Percentiles rank a stretch among this genome's conserved stretches.
These are phyloP conservation scores for Basipetospora chlamydospora DNA, from an alignment of 2,329 filamentous ascomycete genomes.

Conservation along the genomic window DNA sequence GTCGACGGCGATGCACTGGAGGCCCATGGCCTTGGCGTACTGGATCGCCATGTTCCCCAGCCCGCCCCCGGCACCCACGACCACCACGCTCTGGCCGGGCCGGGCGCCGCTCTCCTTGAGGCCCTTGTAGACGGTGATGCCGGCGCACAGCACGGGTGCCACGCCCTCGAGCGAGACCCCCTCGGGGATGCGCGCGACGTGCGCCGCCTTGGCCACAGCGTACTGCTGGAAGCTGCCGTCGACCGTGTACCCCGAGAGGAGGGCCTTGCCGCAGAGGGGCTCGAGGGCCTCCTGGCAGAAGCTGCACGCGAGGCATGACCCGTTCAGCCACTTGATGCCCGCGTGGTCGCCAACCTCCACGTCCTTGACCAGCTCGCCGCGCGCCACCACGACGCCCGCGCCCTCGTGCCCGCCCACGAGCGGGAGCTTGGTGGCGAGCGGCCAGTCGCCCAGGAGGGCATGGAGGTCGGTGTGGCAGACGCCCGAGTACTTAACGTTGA, in stretches of 20 bases:
- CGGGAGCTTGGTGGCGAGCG: conserved; percentile 65
- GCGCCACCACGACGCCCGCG: conserved; percentile 70
- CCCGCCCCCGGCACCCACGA: conserved; percentile 77
- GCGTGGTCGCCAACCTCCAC: conserved; percentile 71
- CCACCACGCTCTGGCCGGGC: conserved; percentile 65
- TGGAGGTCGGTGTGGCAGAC: conserved; percentile 79
- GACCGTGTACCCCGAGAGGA: conserved; percentile 81
- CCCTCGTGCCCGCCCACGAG: conserved; percentile 72
- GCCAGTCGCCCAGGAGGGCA: conserved; percentile 84
- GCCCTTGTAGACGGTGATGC: conserved; percentile 84
- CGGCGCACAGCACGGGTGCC: conserved; percentile 69
- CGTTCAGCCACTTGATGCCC: conserved; percentile 89
- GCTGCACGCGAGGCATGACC: conserved; percentile 66
- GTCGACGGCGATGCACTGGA: conserved; percentile 70
- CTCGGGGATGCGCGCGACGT: conserved; percentile 71
- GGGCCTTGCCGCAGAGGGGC: conserved; percentile 61
- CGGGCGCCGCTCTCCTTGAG: conserved; percentile 66
- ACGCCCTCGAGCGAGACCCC: conserved; percentile 61
- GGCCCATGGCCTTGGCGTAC: conserved; percentile 83
- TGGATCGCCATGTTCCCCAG: conserved; percentile 68
- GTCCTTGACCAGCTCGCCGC: conserved; percentile 62
- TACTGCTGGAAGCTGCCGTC: conserved; percentile 93
- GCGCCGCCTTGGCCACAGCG: conserved; percentile 70
- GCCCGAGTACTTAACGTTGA: conserved; percentile 82
- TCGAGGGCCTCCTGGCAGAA: conserved; percentile 76